phyloP scores from a whole-genome alignment of 176 grass and related monocot species.

The Eragrostis curvula region DNA sequence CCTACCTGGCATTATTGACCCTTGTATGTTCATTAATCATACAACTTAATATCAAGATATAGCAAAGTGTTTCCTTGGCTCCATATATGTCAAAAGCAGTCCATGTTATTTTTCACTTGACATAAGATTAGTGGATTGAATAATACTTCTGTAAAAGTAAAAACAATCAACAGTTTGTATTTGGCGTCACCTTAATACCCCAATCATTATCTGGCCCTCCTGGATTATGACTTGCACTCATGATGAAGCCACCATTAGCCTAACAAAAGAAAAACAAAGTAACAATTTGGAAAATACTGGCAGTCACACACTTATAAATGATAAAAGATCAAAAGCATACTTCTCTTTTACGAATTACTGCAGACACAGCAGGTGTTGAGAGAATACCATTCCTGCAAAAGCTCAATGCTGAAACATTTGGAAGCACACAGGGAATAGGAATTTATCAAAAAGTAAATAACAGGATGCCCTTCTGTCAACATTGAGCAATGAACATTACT shows the following conservation, averaged over 20 bases:
- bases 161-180: constrained; percentile 19
- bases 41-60: constrained; percentile 16
- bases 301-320: not conserved
- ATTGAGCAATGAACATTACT: constrained; percentile 26
- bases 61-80: not conserved
- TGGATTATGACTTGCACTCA: constrained; percentile 98
- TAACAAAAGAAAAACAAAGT: constrained; percentile 39
- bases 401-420: not conserved
- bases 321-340: constrained; percentile 41
- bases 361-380: constrained; percentile 91
- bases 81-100: not conserved
- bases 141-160: not conserved
- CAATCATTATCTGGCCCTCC: constrained; percentile 88
- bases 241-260: constrained; percentile 93
- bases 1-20: not conserved
- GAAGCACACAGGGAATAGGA: constrained; percentile 11
- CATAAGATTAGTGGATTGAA: constrained; percentile 19
- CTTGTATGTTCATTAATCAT: not conserved
- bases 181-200: constrained; percentile 84
- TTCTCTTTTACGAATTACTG: constrained; percentile 85
- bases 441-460: not conserved
- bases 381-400: constrained; percentile 67
- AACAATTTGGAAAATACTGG: constrained; percentile 12
- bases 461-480: constrained; percentile 9
- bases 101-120: not conserved